Evolutionary conservation across 306 rosid species (phyloP).

Genomic region (Dryas octopetala): DNA sequence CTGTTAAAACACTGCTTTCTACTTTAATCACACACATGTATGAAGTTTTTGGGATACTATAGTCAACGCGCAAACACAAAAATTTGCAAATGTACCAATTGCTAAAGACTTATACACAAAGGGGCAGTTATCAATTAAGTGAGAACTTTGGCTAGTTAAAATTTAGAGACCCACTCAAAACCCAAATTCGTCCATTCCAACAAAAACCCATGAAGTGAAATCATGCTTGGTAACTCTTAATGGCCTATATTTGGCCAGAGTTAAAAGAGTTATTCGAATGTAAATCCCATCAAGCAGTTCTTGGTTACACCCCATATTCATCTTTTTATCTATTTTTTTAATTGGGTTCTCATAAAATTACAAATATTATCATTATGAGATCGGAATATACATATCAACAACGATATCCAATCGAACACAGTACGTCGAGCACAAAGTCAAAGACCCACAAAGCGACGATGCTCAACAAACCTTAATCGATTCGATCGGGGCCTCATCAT

Average conservation of each 20-base stretch:
- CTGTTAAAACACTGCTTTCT: neutral
- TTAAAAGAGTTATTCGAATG: neutral
- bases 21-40: neutral
- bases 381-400: conserved; percentile 6
- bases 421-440: conserved; percentile 35
- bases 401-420: conserved; percentile 20
- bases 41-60: neutral
- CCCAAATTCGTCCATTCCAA: neutral
- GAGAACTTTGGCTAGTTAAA: no score
- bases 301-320: neutral
- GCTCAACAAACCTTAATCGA: conserved; percentile 44
- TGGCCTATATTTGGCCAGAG: neutral
- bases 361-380: neutral
- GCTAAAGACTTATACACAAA: neutral
- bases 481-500: conserved; percentile 32
- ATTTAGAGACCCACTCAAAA: neutral
- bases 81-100: no score
- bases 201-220: neutral
- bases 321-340: neutral
- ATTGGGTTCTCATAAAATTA: neutral
- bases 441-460: conserved; percentile 28
- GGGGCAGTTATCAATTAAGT: neutral
- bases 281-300: neutral
- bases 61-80: neutral
- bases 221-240: no score